Evolutionary conservation across 1,139 yeast genomes (phyloP).

Genomic region (Saccharomyces pastorianus): DNA sequence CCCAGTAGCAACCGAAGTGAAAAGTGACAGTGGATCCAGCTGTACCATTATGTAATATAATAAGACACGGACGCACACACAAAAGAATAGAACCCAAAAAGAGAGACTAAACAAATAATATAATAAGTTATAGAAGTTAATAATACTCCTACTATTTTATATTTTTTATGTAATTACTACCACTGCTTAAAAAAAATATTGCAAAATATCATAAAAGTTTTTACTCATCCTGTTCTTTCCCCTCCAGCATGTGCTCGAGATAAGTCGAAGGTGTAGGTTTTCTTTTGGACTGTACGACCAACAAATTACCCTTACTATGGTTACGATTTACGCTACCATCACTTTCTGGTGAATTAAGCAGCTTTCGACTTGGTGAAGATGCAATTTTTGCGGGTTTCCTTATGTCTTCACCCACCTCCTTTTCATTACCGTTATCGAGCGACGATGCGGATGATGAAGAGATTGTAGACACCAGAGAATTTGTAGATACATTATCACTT

Average conservation of each 20-base stretch:
- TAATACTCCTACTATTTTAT: background rate
- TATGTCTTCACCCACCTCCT: conserved; percentile 10
- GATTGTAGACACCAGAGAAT: background rate
- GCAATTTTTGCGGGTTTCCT: conserved; percentile 22
- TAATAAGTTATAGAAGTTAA: conserved; percentile 1
- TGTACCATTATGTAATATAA: conserved; percentile 35
- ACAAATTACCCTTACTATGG: conserved; percentile 18
- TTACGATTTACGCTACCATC: conserved; percentile 7
- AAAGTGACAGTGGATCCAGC: conserved; percentile 33
- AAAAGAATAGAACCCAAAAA: conserved; percentile 1
- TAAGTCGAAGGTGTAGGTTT: conserved; percentile 14
- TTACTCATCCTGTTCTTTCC: conserved; percentile 2
- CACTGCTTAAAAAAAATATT: conserved; percentile 1
- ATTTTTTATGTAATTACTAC: conserved; percentile 1
- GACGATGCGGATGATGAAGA: background rate
- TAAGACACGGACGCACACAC: background rate
- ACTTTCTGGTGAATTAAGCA: conserved; percentile 13
- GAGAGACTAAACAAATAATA: background rate
- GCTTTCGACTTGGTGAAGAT: conserved; percentile 26
- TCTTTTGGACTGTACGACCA: conserved; percentile 4
- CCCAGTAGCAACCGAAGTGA: conserved; percentile 64
- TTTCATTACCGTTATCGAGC: conserved; percentile 1
- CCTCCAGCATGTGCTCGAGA: conserved; percentile 13
- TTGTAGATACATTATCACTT: background rate
- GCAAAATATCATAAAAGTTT: background rate